Evolutionary conservation across 352 stramenopile species (phyloP).

Genomic region (Pythium chondricola): DNA sequence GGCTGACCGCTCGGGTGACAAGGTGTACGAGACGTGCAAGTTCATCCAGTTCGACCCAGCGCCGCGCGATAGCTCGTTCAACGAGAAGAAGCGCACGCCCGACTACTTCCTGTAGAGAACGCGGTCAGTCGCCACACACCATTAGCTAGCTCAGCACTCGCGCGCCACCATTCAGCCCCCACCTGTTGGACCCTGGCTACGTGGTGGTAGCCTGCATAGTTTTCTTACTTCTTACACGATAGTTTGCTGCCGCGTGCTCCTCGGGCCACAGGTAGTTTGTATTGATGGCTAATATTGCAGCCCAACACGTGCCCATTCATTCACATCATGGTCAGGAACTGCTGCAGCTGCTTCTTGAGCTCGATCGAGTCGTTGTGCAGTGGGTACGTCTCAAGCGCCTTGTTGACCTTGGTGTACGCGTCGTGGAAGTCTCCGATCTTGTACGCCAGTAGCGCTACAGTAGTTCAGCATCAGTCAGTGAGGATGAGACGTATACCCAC

Average conservation of each 20-base stretch:
- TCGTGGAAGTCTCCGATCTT: slow-evolving; percentile 90
- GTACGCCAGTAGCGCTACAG: slow-evolving; percentile 83
- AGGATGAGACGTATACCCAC: no score
- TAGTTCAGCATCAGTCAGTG: background rate
- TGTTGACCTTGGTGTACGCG: slow-evolving; percentile 80
- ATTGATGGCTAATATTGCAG: no score
- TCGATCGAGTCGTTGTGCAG: slow-evolving; percentile 85
- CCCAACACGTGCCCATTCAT: no score
- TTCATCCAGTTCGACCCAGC: slow-evolving; percentile 91
- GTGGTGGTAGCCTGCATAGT: background rate
- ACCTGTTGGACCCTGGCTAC: background rate
- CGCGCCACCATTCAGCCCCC: background rate
- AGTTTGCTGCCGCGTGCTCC: background rate
- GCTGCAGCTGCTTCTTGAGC: slow-evolving; percentile 83
- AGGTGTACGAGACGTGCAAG: slow-evolving; percentile 90
- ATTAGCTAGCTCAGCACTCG: background rate
- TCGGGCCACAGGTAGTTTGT: no score
- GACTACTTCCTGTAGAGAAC: slow-evolving; percentile 92
- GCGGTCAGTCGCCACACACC: no score
- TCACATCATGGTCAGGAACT: slow-evolving; percentile 77
- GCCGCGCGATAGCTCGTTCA: slow-evolving; percentile 88
- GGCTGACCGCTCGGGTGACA: slow-evolving; percentile 78
- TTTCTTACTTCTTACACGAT: background rate
- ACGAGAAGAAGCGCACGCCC: slow-evolving; percentile 88
- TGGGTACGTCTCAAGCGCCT: slow-evolving; percentile 72